Conservation (phyloP, 2,329 filamentous ascomycete genomes). For the Drechslerella coelobrocha region DNA sequence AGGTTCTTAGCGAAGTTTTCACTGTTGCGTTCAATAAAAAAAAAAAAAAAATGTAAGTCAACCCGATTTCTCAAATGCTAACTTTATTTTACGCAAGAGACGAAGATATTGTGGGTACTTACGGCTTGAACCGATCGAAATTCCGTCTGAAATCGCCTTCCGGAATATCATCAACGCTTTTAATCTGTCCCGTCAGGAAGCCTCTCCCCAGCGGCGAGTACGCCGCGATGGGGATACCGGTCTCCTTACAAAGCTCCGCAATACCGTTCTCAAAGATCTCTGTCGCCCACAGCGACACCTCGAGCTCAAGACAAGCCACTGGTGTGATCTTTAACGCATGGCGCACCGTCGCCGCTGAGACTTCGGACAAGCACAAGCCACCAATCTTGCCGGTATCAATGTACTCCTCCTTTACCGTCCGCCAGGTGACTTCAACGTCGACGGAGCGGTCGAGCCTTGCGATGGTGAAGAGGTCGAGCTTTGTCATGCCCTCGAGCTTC, state of each 20-base stretch:
- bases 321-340: constrained; percentile 61
- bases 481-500: constrained; percentile 64
- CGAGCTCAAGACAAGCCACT: constrained; percentile 63
- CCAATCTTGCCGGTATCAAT: constrained; percentile 64
- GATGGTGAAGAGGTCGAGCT: constrained; percentile 68
- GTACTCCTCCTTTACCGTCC: constrained; percentile 62
- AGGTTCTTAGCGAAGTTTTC: constrained; percentile 70
- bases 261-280: constrained; percentile 64
- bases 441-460: constrained; percentile 65
- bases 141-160: constrained; percentile 61
- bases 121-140: constrained; percentile 68
- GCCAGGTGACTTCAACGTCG: constrained; percentile 61
- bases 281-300: constrained; percentile 63
- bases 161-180: constrained; percentile 64
- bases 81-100: too few species aligned
- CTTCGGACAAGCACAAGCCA: constrained; percentile 64
- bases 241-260: constrained; percentile 66
- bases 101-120: too few species aligned
- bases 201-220: constrained; percentile 74
- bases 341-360: constrained; percentile 62
- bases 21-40: constrained; percentile 1
- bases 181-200: constrained; percentile 64
- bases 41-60: background rate
- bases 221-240: constrained; percentile 72
- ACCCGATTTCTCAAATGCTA: too few species aligned